A percentile compares a stretch with the other conserved stretches of the same genome.
Evolutionary conservation across 192 early-diverging fungal species (phyloP).

Genomic region (Coemansia sp.): DNA sequence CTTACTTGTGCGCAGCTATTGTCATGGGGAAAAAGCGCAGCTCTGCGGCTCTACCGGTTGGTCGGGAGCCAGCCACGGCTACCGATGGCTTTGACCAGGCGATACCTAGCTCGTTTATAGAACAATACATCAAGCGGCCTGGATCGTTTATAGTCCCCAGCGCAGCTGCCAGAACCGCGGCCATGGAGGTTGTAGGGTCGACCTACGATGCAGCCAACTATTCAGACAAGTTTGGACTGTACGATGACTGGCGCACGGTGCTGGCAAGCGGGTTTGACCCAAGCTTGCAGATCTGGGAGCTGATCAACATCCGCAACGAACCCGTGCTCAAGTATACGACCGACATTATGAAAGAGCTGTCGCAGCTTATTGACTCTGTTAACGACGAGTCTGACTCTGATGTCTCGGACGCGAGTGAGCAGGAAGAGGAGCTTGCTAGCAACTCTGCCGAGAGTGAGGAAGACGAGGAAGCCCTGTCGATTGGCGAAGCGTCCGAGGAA

Average conservation of each 20-base stretch:
- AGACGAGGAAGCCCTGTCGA: constrained; percentile 16
- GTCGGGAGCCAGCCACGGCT: not conserved
- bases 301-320: constrained; percentile 79
- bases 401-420: no score
- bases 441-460: constrained; percentile 11
- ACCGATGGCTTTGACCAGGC: constrained; percentile 10
- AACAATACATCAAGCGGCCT: constrained; percentile 24
- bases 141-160: constrained; percentile 39
- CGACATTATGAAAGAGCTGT: constrained; percentile 47
- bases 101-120: constrained; percentile 40
- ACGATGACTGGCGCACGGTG: constrained; percentile 39
- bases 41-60: not conserved
- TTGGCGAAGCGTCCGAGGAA: constrained; percentile 7
- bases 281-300: constrained; percentile 89
- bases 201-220: constrained; percentile 44
- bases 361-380: constrained; percentile 46
- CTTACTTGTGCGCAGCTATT: not conserved
- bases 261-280: constrained; percentile 38
- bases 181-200: constrained; percentile 40
- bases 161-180: constrained; percentile 20
- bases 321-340: constrained; percentile 68
- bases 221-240: constrained; percentile 43
- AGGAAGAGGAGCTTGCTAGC: constrained; percentile 23
- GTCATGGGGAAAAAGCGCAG: constrained; percentile 13
- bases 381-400: constrained; percentile 32